Conservation (phyloP, 305 asterid genomes). For the Coffea humblotiana region DNA sequence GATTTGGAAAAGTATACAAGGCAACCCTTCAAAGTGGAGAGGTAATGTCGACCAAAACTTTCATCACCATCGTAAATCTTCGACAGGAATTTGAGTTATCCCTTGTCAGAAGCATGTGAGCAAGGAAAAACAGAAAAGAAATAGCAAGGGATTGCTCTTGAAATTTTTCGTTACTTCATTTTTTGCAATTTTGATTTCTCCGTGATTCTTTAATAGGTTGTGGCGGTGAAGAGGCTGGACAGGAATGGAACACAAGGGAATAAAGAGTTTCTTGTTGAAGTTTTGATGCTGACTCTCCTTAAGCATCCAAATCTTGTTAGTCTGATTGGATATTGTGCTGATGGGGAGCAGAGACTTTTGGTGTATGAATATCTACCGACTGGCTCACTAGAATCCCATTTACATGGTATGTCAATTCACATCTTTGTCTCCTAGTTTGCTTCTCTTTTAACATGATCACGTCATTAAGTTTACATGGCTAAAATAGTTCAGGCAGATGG, state of each 20-base stretch:
- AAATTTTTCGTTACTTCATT: not conserved
- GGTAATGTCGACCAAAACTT: constrained; percentile 35
- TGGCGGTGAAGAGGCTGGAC: constrained; percentile 84
- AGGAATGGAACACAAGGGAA: constrained; percentile 67
- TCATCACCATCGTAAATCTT: not conserved
- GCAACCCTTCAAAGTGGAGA: constrained; percentile 68
- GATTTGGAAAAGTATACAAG: constrained; percentile 79
- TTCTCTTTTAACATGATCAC: not conserved
- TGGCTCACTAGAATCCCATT: constrained; percentile 52
- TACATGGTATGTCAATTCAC: constrained; percentile 48
- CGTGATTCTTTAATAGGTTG: constrained; percentile 37
- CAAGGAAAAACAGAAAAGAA: not conserved
- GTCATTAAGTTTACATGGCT: not conserved
- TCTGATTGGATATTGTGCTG: constrained; percentile 87
- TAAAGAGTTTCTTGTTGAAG: constrained; percentile 67
- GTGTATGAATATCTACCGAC: constrained; percentile 74
- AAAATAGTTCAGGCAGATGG: not conserved
- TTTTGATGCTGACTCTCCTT: constrained; percentile 58
- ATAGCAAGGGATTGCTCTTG: not conserved
- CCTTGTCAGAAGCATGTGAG: not conserved
- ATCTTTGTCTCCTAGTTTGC: not conserved
- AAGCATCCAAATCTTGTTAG: constrained; percentile 64
- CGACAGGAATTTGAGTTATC: not conserved
- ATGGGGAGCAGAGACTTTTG: constrained; percentile 91
- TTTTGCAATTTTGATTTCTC: constrained; percentile 9